Base-by-base conservation (phyloP, 2,329 filamentous ascomycete genomes). In the Geosmithia putterillii region DNA sequence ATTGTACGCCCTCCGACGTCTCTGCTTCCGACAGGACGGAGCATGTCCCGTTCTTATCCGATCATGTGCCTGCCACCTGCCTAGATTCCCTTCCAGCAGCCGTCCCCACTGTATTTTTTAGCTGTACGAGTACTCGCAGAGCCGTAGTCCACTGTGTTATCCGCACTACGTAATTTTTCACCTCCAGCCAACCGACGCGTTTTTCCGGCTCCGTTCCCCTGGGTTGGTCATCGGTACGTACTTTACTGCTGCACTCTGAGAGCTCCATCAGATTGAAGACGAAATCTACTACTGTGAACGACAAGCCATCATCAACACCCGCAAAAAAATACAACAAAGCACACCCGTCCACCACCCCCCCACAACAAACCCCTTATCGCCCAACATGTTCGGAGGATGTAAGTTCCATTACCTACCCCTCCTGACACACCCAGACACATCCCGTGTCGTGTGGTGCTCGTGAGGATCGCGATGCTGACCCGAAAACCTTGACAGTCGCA, bases 331-430 rank as follows among this genome's bases (percentile, higher is more conserved):
- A 18, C 6, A 12, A 37, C 35, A 37, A 37, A 7, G 8, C 18
- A 12, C 10, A 18, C 35, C 35, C n/a, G 8, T 37, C 35, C 10
- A 18, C 35, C 35, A 4, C n/a, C 39, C 39, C 22, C 15, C 25
- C 12, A 25, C 22, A 5, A 41, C 39, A 9, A 28, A 28, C 21
- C 15, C 18, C 35, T 12, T 20, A 40, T 23, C 38, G 15, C 22
- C 38, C 60, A 73, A 62, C 17, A 81, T 81, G 76, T 81, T 81
- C 53, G 76, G 75, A 69, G 76, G 73, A 68, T 71, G 74, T 78
- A 62, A 45, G 72, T 64, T n/a, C 15, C 18, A 17, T 38, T n/a
- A 4, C 12, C 34, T 15, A 9, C n/a, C 6, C 6, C 6, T 8
- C 35, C n/a, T 12, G 7, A 38, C 15, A 10, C 10, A 14, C 10